These are phyloP conservation scores for Calocera viscosa DNA, from an alignment of 768 basidiomycete species.

Conservation along the genomic window DNA sequence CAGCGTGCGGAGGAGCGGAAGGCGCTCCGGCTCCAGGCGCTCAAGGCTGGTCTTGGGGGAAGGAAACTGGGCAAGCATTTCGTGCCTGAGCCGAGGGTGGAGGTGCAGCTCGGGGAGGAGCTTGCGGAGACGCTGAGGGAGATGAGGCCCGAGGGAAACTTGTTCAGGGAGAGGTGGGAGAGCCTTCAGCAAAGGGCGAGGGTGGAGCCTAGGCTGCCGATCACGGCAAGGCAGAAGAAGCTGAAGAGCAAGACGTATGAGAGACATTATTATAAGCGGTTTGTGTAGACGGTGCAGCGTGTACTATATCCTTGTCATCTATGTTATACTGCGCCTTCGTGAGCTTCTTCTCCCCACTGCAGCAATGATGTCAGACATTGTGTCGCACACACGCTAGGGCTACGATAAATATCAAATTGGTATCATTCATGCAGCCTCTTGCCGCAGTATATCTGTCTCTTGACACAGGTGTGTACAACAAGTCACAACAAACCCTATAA, in stretches of 20 bases:
- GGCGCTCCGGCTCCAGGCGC: constrained; percentile 35
- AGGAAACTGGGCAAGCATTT: constrained; percentile 67
- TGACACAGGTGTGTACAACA: too few species aligned
- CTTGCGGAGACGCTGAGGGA: constrained; percentile 69
- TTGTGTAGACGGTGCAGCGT: constrained; percentile 19
- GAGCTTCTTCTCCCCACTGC: too few species aligned
- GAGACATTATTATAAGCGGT: constrained; percentile 30
- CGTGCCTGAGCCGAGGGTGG: constrained; percentile 53
- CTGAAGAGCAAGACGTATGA: constrained; percentile 27
- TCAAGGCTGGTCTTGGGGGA: constrained; percentile 56
- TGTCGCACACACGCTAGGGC: too few species aligned
- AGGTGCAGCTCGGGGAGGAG: constrained; percentile 85
- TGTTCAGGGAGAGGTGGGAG: constrained; percentile 78
- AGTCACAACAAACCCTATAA: too few species aligned
- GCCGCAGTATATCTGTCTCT: too few species aligned
- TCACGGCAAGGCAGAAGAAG: constrained; percentile 43
- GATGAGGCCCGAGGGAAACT: constrained; percentile 88
- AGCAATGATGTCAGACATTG: too few species aligned
- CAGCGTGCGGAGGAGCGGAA: constrained; percentile 27
- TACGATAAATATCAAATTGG: too few species aligned
- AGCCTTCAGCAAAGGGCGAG: constrained; percentile 80
- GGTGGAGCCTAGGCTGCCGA: constrained; percentile 71
- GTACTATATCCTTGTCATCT: too few species aligned
- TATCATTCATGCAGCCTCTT: too few species aligned
- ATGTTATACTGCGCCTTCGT: too few species aligned